phyloP scores from a whole-genome alignment of 352 stramenopile species.

The Stramenopiles sp. region DNA sequence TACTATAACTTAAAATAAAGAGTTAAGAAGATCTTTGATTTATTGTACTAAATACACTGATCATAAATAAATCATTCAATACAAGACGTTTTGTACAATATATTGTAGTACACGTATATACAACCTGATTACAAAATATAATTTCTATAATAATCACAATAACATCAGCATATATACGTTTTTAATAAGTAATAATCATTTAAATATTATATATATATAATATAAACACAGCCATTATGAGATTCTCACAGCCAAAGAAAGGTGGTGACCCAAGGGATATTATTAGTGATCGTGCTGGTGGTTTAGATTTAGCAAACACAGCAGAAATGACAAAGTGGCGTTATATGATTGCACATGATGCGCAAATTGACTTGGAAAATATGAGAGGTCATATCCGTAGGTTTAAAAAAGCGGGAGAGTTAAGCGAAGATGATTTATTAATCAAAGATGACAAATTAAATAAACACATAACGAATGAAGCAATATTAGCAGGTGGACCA shows the following conservation, averaged over 20 bases:
- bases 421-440: not conserved
- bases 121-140: too few relatives aligned
- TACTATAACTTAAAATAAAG: too few relatives aligned
- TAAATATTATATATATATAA: too few relatives aligned
- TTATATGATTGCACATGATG: not conserved
- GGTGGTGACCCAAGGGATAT: not conserved
- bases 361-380: constrained; percentile 2
- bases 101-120: too few relatives aligned
- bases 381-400: not conserved
- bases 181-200: too few relatives aligned
- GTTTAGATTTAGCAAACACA: not conserved
- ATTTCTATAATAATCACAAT: too few relatives aligned
- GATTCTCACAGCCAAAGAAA: not conserved
- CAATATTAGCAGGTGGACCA: constrained; percentile 2
- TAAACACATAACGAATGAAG: not conserved
- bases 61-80: too few relatives aligned
- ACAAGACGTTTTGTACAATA: too few relatives aligned
- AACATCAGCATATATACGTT: too few relatives aligned
- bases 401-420: not conserved
- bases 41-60: too few relatives aligned
- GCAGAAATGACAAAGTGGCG: constrained; percentile 4
- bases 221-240: not conserved
- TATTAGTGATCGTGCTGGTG: not conserved
- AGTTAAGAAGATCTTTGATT: too few relatives aligned
- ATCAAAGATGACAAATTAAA: not conserved